Evolutionary conservation across 1,139 yeast species (phyloP).

Genomic region (Geotrichum citri-aurantii): DNA sequence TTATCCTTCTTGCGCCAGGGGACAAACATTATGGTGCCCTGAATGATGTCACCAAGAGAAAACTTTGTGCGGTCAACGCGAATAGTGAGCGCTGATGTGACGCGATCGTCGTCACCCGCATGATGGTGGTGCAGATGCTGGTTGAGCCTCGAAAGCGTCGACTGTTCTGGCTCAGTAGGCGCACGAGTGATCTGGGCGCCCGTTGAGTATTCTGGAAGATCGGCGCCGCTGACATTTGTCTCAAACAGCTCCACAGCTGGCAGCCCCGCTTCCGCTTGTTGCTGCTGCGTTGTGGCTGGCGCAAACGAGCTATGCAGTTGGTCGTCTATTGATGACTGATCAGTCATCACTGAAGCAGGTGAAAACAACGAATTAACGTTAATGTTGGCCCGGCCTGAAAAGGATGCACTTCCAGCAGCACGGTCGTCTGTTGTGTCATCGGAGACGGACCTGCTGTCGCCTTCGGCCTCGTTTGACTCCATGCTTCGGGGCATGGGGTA

Average conservation of each 20-base stretch:
- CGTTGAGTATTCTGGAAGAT: constrained; percentile 11
- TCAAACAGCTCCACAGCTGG: background rate
- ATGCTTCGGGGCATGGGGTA: constrained; percentile 14
- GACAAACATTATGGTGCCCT: constrained; percentile 13
- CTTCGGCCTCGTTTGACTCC: background rate
- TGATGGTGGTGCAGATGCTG: background rate
- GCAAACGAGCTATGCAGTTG: background rate
- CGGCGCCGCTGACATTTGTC: background rate
- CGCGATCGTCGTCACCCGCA: background rate
- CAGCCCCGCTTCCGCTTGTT: background rate
- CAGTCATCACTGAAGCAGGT: constrained; percentile 9
- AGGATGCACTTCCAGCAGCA: background rate
- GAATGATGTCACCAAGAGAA: constrained; percentile 10
- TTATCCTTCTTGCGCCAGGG: constrained; percentile 13
- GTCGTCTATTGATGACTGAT: background rate
- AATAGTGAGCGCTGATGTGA: constrained; percentile 12
- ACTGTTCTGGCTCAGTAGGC: background rate
- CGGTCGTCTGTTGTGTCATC: background rate
- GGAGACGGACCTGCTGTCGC: background rate
- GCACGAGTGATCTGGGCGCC: constrained; percentile 8
- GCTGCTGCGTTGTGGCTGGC: background rate
- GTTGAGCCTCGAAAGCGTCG: background rate
- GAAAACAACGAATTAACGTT: constrained; percentile 3
- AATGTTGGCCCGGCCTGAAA: background rate
- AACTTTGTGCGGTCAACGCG: background rate